Base-by-base conservation (phyloP, 208 protist genomes). In the Trypanosoma avium region DNA sequence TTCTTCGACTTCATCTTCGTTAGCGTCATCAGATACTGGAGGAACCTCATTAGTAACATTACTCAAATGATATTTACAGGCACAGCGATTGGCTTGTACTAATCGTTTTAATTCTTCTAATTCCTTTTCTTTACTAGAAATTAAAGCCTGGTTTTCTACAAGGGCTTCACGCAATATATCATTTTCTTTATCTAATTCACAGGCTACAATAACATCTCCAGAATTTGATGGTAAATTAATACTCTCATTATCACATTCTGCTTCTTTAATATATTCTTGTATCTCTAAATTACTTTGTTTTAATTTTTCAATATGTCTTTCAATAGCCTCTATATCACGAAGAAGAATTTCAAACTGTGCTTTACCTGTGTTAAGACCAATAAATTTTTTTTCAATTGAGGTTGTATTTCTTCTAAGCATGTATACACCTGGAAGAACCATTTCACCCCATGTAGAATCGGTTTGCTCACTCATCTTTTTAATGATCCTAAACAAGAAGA, bases 361-460 rank as follows among this genome's bases (percentile, higher is more conserved):
- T n/a, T 36, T 58, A n/a, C 58, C 64, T n/a, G 57, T 13, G 26
- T 30, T 21, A 63, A 27, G 17, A 1, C 42, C 58, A 58, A 65
- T 19, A 45, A 54, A 24, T 42, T 27, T 58, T 22, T 46, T 49
- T 42, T 45, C 21, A n/a, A 55, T 5, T 19, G 62, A 52, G 26
- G 53, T 36, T 24, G 54, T 61, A n/a, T 66, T 45, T 3, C 83
- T 27, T 33, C 70, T 66, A 60, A 88, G 83, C 85, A 94, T 94
- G 61, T 84, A 94, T n/a, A 92, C 88, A 30, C 84, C 88, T 0
- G 82, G 84, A 32, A 88, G 63, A 29, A 90, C 77, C 85, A 89
- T 88, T 21, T 84, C 73, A 30, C 85, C 85, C 88, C 84, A 92
- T 10, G 75, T 78, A 46, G 32, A 40, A 19, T 4, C 45, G n/a